Percentiles rank a stretch among this genome's conserved stretches.
Evolutionary conservation across 139 green algal species (phyloP).

Genomic region (Closterium sp.): DNA sequence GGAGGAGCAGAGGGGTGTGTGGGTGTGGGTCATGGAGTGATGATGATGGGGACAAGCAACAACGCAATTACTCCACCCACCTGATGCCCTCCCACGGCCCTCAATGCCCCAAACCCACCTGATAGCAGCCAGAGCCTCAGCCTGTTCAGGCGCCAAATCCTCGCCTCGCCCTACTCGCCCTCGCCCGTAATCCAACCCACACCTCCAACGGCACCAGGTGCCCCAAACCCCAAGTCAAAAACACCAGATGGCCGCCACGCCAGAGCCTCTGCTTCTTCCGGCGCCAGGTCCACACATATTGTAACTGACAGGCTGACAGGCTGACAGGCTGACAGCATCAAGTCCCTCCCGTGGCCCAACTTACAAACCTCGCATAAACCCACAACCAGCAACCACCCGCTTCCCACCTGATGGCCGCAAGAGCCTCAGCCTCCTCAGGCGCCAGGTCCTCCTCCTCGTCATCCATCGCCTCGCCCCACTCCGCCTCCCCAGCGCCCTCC

Average conservation of each 20-base stretch:
- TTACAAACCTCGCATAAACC: no score
- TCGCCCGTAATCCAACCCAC: conserved; percentile 73
- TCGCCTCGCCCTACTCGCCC: conserved; percentile 58
- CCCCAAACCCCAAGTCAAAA: conserved; percentile 58
- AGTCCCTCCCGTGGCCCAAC: no score
- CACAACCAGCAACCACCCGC: no score
- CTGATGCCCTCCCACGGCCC: no score
- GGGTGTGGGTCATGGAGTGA: not conserved
- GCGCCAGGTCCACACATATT: not conserved
- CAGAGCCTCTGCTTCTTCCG: not conserved
- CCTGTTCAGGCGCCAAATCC: conserved; percentile 74
- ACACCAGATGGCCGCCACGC: not conserved
- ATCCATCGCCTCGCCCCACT: conserved; percentile 54
- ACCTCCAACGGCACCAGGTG: conserved; percentile 86
- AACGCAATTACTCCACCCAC: no score
- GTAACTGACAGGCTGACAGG: no score
- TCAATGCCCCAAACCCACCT: no score
- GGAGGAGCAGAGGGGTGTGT: not conserved
- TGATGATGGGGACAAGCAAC: no score
- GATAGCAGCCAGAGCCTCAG: conserved; percentile 38
- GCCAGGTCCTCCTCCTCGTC: conserved; percentile 71
- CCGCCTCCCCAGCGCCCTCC: conserved; percentile 51
- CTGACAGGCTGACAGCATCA: no score
- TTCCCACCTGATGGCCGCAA: conserved; percentile 50
- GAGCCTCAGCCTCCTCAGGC: conserved; percentile 64